A percentile compares a stretch with the other conserved stretches of the same genome.
phyloP scores from a whole-genome alignment of 2,329 filamentous ascomycete genomes.

The Trichoderma simmonsii region DNA sequence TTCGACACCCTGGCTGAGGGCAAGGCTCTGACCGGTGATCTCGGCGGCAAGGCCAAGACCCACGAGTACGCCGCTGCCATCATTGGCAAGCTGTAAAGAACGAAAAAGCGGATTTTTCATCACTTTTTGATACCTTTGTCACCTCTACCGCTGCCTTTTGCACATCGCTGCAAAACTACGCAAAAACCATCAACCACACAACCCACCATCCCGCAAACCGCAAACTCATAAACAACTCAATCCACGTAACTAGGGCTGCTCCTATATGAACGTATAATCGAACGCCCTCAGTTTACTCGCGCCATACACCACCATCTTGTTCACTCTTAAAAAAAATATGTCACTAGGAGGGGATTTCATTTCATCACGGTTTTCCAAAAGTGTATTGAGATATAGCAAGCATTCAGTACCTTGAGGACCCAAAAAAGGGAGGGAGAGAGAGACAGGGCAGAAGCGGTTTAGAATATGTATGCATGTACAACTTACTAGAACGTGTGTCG shows the following conservation, averaged over 20 bases:
- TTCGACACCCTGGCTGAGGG: constrained; percentile 95
- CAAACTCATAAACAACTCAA: neutral
- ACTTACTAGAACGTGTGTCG: neutral
- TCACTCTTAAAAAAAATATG: neutral
- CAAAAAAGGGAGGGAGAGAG: neutral
- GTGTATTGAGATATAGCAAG: constrained; percentile 15
- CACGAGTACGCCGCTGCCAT: constrained; percentile 91
- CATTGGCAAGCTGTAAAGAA: constrained; percentile 63
- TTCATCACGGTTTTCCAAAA: neutral
- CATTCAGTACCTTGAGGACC: constrained; percentile 7
- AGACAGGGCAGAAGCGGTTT: neutral
- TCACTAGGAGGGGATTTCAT: neutral
- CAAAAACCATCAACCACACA: neutral
- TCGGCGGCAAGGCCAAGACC: constrained; percentile 95
- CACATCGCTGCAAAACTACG: neutral
- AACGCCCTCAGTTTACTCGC: neutral
- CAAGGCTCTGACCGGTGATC: constrained; percentile 91
- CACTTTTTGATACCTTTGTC: constrained; percentile 4
- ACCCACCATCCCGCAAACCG: neutral
- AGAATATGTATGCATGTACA: constrained; percentile 6
- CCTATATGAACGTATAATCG: neutral
- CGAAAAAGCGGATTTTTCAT: neutral
- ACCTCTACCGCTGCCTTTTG: neutral
- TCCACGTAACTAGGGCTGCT: neutral
- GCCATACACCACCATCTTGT: neutral